Evolutionary conservation across 352 stramenopile genomes (phyloP).

Genomic region (Globisporangium nunn): DNA sequence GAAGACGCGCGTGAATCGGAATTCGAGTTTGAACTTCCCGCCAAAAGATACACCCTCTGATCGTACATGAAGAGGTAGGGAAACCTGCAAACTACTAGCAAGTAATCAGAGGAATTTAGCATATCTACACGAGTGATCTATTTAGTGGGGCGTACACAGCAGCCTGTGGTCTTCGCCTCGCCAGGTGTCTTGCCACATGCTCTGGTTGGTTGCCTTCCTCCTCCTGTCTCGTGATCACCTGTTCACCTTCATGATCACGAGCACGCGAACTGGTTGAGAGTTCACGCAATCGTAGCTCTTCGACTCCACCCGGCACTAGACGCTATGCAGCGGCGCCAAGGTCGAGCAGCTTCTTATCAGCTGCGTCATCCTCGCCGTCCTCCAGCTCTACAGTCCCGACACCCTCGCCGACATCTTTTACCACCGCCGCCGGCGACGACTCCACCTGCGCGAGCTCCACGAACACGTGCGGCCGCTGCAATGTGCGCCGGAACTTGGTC

Average conservation of each 20-base stretch:
- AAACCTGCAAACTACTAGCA: neutral
- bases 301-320: no score
- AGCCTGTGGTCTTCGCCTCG: neutral
- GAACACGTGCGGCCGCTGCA: slow-evolving; percentile 20
- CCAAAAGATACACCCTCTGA: neutral
- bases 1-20: neutral
- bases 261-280: no score
- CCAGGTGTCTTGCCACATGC: neutral
- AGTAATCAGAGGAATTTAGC: neutral
- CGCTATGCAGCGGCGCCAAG: neutral
- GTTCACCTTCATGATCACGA: neutral
- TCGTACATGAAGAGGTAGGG: neutral
- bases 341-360: neutral
- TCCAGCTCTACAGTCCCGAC: neutral
- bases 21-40: neutral
- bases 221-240: neutral
- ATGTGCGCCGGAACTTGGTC: slow-evolving; percentile 25
- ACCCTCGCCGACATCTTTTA: neutral
- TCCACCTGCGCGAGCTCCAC: slow-evolving; percentile 37
- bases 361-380: neutral
- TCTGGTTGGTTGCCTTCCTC: no score
- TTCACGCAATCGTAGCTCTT: neutral
- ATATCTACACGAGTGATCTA: neutral
- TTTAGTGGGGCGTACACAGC: neutral
- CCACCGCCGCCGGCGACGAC: neutral